A percentile compares a stretch with the other conserved stretches of the same genome.
Conservation (phyloP, 2,329 filamentous ascomycete genomes). For the Colletotrichum kahawae region DNA sequence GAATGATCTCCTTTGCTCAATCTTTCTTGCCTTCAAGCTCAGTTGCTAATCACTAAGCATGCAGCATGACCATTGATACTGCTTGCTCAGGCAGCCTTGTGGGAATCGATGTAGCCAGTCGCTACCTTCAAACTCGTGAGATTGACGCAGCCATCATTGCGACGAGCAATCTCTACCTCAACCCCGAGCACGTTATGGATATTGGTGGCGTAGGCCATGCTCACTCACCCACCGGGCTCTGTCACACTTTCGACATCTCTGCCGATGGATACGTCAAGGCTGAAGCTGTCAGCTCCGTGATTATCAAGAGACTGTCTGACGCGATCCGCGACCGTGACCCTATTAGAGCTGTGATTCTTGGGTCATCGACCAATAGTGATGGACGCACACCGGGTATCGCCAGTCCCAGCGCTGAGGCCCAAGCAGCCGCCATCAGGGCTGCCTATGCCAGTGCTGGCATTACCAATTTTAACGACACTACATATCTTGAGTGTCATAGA, state of each 20-base stretch:
- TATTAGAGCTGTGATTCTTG: slow-evolving; percentile 35
- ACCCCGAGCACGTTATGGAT: slow-evolving; percentile 29
- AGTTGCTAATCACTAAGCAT: background rate
- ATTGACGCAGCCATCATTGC: slow-evolving; percentile 32
- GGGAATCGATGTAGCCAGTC: slow-evolving; percentile 36
- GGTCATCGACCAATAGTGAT: slow-evolving; percentile 34
- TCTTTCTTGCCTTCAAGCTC: background rate
- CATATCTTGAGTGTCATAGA: slow-evolving; percentile 43
- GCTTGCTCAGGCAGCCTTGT: slow-evolving; percentile 49
- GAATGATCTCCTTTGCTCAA: background rate
- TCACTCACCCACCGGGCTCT: background rate
- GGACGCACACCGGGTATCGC: slow-evolving; percentile 39
- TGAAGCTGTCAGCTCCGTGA: slow-evolving; percentile 45
- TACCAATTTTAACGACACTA: slow-evolving; percentile 22
- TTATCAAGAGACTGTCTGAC: slow-evolving; percentile 47
- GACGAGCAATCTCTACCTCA: slow-evolving; percentile 35
- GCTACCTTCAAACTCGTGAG: slow-evolving; percentile 28
- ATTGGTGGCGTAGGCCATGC: background rate
- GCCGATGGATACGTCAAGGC: slow-evolving; percentile 53
- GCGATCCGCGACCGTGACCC: slow-evolving; percentile 47
- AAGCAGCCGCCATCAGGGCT: slow-evolving; percentile 32
- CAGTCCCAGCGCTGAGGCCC: slow-evolving; percentile 31
- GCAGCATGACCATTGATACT: slow-evolving; percentile 61
- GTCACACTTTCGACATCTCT: slow-evolving; percentile 22
- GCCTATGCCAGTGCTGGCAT: slow-evolving; percentile 34